Conservation (phyloP, 495 filamentous ascomycete genomes). For the Poronia punctata region DNA sequence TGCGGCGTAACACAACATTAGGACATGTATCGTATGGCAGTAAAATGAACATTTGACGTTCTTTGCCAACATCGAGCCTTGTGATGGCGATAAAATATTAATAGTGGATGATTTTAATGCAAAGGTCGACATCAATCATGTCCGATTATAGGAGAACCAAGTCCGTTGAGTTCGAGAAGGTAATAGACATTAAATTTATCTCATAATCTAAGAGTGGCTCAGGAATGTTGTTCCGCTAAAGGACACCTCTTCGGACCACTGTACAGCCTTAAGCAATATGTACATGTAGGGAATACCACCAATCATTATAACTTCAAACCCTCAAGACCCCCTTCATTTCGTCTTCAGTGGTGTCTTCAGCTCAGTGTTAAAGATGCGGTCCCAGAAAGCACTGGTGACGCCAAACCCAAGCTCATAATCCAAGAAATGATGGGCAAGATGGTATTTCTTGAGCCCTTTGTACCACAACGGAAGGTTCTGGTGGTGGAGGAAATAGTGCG, state of each 20-base stretch:
- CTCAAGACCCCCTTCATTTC: slow-evolving; percentile 31
- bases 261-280: neutral
- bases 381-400: slow-evolving; percentile 98
- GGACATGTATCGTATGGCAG: too few species aligned
- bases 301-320: slow-evolving; percentile 1
- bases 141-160: too few species aligned
- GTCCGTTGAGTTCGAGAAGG: too few species aligned
- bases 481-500: slow-evolving; percentile 99
- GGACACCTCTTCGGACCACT: neutral
- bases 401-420: slow-evolving; percentile 98
- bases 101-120: too few species aligned
- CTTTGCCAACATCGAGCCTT: too few species aligned
- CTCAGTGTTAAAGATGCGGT: slow-evolving; percentile 84
- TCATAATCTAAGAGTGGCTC: too few species aligned
- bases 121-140: too few species aligned
- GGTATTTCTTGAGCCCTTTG: slow-evolving; percentile 87
- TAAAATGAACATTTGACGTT: too few species aligned
- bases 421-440: slow-evolving; percentile 92
- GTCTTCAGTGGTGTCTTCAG: slow-evolving; percentile 53
- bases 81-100: too few species aligned
- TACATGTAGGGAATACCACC: slow-evolving; percentile 5
- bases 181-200: too few species aligned
- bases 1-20: too few species aligned
- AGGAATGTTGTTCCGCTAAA: too few species aligned
- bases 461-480: slow-evolving; percentile 85